Percentiles rank a stretch among this genome's conserved stretches.
Conservation (phyloP, 2,329 filamentous ascomycete genomes). For the Fusarium redolens region DNA sequence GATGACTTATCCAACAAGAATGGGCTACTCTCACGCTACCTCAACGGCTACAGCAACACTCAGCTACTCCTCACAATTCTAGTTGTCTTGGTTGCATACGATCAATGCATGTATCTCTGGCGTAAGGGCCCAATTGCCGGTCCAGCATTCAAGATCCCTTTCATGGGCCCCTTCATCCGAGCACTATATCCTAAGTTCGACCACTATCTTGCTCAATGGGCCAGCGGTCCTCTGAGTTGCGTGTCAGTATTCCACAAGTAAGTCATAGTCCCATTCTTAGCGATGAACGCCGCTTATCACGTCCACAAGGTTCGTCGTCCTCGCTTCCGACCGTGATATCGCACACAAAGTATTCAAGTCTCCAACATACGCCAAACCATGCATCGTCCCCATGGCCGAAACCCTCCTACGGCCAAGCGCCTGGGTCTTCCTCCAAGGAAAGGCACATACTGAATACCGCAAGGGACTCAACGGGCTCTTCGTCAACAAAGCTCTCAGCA, state of each 20-base stretch:
- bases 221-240: constrained; percentile 81
- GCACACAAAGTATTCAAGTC: constrained; percentile 87
- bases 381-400: constrained; percentile 81
- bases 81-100: constrained; percentile 51
- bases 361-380: constrained; percentile 78
- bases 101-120: constrained; percentile 66
- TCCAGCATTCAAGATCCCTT: constrained; percentile 71
- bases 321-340: constrained; percentile 80
- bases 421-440: constrained; percentile 85
- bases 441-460: constrained; percentile 80
- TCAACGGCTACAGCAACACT: constrained; percentile 8
- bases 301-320: constrained; percentile 75
- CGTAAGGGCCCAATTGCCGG: constrained; percentile 73
- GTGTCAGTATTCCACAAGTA: constrained; percentile 90
- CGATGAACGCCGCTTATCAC: not conserved
- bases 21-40: constrained; percentile 21
- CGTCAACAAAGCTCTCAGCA: constrained; percentile 75
- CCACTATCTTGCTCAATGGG: constrained; percentile 80
- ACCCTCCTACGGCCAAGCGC: constrained; percentile 74
- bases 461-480: constrained; percentile 81
- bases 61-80: constrained; percentile 47
- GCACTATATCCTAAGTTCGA: constrained; percentile 80
- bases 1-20: not conserved
- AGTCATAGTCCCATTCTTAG: not conserved
- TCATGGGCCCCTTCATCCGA: constrained; percentile 81